Conservation (phyloP, 192 early-diverging fungal genomes). For the Phlyctochytrium arcticum region DNA sequence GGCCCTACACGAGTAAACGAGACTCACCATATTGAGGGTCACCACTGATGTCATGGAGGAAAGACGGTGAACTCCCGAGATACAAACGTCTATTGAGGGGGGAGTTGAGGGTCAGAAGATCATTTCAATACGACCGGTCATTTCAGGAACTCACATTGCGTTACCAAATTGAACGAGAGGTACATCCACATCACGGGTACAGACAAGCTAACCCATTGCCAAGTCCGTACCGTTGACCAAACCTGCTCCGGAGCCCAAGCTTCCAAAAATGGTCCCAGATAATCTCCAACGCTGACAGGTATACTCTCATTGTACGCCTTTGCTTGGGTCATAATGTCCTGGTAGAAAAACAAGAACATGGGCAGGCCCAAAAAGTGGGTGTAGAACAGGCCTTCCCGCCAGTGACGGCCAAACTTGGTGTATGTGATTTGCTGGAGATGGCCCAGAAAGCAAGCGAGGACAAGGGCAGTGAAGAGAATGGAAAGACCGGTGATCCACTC, state of each 20-base stretch:
- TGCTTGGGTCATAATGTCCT: conserved; percentile 61
- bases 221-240: conserved; percentile 15
- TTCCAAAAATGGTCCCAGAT: conserved; percentile 11
- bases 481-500: conserved; percentile 48
- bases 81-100: conserved; percentile 61
- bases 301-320: conserved; percentile 53
- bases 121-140: neutral
- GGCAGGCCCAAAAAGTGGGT: conserved; percentile 77
- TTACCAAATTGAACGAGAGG: conserved; percentile 64
- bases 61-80: conserved; percentile 80
- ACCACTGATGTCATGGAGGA: conserved; percentile 73
- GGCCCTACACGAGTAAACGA: too few relatives aligned
- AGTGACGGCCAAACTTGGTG: conserved; percentile 68
- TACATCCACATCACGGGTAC: conserved; percentile 71
- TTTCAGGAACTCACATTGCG: conserved; percentile 61
- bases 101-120: neutral
- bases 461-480: conserved; percentile 65
- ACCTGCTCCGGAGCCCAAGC: neutral
- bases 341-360: conserved; percentile 69
- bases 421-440: conserved; percentile 81
- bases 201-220: conserved; percentile 27
- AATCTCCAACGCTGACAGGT: conserved; percentile 19
- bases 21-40: conserved; percentile 68
- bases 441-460: conserved; percentile 76
- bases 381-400: conserved; percentile 90